Evolutionary conservation across 2,329 filamentous ascomycete genomes (phyloP).

Genomic region (Fusarium guadeloupense): DNA sequence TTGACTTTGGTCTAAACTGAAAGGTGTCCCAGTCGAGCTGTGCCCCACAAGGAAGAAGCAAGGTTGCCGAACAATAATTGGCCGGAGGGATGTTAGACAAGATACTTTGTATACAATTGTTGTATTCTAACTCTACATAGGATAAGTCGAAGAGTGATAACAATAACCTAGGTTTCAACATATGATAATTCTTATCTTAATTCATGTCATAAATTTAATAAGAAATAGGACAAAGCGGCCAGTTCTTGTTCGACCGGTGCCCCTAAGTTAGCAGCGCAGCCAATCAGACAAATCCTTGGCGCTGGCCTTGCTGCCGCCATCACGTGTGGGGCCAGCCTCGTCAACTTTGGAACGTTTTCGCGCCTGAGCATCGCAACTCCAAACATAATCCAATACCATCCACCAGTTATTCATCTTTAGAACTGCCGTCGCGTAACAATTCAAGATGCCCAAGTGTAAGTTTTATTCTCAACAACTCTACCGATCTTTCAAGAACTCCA

Average conservation of each 20-base stretch:
- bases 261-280: slow-evolving; percentile 1
- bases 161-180: no score
- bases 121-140: no score
- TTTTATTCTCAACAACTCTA: slow-evolving; percentile 37
- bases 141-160: no score
- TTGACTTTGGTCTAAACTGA: slow-evolving; percentile 40
- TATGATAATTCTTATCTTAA: no score
- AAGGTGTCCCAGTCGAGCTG: slow-evolving; percentile 46
- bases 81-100: no score
- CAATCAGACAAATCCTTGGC: slow-evolving; percentile 33
- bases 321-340: slow-evolving; percentile 47
- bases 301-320: slow-evolving; percentile 39
- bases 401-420: slow-evolving; percentile 15
- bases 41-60: slow-evolving; percentile 35
- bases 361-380: slow-evolving; percentile 20
- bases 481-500: slow-evolving; percentile 41
- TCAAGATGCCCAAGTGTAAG: slow-evolving; percentile 89
- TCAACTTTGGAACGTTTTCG: slow-evolving; percentile 35
- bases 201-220: no score
- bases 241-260: no score
- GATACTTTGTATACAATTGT: no score
- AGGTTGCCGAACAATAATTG: no score
- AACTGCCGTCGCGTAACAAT: slow-evolving; percentile 18
- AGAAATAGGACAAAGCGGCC: no score
- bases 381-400: slow-evolving; percentile 11